Conservation (phyloP, 139 green algal genomes). For the Auxenochlorella pyrenoidosa region DNA sequence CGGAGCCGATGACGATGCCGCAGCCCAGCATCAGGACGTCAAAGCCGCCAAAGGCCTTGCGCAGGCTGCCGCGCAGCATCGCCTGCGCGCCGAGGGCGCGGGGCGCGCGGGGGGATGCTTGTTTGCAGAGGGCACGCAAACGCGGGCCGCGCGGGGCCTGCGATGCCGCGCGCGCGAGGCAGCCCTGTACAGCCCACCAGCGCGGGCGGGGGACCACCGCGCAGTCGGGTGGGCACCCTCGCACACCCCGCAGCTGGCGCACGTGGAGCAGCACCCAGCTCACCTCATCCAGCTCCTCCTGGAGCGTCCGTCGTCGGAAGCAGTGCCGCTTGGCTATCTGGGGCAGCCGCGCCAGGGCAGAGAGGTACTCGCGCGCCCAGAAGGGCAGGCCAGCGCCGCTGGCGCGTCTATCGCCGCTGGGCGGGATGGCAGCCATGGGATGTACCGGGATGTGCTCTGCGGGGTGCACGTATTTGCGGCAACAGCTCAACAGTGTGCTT, state of each 20-base stretch:
- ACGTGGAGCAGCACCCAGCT: neutral
- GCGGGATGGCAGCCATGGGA: no score
- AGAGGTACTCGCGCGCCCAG: conserved; percentile 11
- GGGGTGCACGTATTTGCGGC: no score
- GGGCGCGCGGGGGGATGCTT: neutral
- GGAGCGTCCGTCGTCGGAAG: conserved; percentile 38
- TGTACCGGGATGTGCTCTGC: no score
- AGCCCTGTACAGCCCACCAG: no score
- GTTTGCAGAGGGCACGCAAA: no score
- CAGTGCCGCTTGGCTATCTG: conserved; percentile 1
- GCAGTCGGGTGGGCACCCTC: no score
- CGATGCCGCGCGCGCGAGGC: no score
- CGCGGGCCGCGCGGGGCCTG: no score
- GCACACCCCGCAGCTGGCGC: no score
- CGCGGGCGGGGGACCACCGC: no score
- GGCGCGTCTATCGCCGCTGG: no score
- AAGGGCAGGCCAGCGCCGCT: neutral
- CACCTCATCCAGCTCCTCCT: conserved; percentile 48
- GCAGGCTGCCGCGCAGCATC: conserved; percentile 35
- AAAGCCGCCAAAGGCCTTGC: conserved; percentile 25
- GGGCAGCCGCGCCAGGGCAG: conserved; percentile 5
- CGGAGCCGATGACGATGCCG: conserved; percentile 36
- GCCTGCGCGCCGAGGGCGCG: conserved; percentile 2
- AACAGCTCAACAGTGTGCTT: no score
- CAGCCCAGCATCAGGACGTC: conserved; percentile 43